phyloP scores from a whole-genome alignment of 2,329 filamentous ascomycete species.

The Aspergillus glaucus region DNA sequence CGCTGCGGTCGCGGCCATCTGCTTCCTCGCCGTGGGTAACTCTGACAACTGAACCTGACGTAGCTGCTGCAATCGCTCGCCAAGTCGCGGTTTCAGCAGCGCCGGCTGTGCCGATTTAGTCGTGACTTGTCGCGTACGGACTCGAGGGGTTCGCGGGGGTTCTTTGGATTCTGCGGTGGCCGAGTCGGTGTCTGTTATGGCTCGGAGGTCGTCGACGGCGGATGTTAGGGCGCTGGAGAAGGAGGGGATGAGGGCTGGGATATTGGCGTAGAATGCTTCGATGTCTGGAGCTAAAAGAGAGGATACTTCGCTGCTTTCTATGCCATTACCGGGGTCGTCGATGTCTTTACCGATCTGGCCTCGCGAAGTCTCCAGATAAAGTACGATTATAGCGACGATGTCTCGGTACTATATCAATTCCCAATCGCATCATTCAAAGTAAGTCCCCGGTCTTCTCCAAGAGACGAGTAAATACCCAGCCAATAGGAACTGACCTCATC shows the following conservation, averaged over 20 bases:
- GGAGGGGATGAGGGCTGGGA: conserved; percentile 17
- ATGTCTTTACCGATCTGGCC: conserved; percentile 15
- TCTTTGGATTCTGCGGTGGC: conserved; percentile 6
- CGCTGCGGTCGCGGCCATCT: conserved; percentile 31
- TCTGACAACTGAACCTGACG: conserved; percentile 27
- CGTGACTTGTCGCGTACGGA: conserved; percentile 8
- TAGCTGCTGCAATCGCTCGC: conserved; percentile 20
- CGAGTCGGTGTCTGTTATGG: conserved; percentile 14
- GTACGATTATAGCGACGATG: conserved; percentile 27
- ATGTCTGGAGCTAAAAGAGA: conserved; percentile 31
- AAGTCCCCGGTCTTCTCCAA: background rate
- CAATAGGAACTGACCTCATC: conserved; percentile 25
- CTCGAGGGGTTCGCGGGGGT: conserved; percentile 6
- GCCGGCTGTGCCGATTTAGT: background rate
- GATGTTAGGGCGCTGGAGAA: conserved; percentile 22
- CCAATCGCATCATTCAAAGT: background rate
- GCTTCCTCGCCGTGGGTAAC: conserved; percentile 25
- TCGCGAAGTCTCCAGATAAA: conserved; percentile 31
- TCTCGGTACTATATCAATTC: conserved; percentile 25
- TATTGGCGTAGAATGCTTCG: conserved; percentile 27
- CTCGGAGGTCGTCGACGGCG: conserved; percentile 21
- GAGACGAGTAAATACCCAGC: too few relatives aligned
- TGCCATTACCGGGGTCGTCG: conserved; percentile 5
- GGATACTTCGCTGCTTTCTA: conserved; percentile 8
- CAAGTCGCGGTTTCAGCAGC: conserved; percentile 22